These are phyloP conservation scores for Cystofilobasidium ferigula DNA, from an alignment of 768 basidiomycete species.

Conservation along the genomic window DNA sequence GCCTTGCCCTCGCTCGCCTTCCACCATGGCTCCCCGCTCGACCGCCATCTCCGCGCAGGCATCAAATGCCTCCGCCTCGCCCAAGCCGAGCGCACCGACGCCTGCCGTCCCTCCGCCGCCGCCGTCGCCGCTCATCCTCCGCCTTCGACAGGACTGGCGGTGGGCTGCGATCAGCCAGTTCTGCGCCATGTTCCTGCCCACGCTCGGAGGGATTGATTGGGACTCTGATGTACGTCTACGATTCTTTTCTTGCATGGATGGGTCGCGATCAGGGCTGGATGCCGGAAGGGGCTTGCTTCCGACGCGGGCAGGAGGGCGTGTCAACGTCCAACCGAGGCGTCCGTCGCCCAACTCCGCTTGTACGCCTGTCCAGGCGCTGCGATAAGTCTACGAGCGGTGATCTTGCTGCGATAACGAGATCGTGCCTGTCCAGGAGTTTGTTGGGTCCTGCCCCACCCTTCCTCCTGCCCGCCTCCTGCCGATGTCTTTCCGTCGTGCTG, in stretches of 20 bases:
- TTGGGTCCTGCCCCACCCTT: too few species aligned
- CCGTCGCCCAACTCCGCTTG: too few species aligned
- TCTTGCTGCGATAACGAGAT: too few species aligned
- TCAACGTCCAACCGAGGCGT: too few species aligned
- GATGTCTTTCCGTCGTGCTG: neutral
- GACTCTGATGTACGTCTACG: constrained; percentile 40
- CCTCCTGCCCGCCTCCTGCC: neutral
- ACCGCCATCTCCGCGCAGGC: neutral
- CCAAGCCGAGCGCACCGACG: neutral
- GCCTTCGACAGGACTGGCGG: constrained; percentile 70
- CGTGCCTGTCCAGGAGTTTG: too few species aligned
- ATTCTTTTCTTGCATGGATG: neutral
- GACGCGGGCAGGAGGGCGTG: too few species aligned
- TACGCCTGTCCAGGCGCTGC: too few species aligned
- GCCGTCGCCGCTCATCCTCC: constrained; percentile 33
- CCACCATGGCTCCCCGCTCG: neutral
- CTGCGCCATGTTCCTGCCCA: constrained; percentile 61
- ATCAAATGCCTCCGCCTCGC: neutral
- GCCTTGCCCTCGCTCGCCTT: neutral
- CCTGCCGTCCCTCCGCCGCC: constrained; percentile 19
- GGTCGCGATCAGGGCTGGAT: neutral
- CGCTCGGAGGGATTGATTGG: constrained; percentile 57
- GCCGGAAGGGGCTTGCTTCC: neutral
- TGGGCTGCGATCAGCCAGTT: constrained; percentile 89
- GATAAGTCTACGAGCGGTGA: too few species aligned